Percentiles rank a stretch among this genome's conserved stretches.
phyloP scores from a whole-genome alignment of 805 yeast species.

The Yamadazyma sp. region DNA sequence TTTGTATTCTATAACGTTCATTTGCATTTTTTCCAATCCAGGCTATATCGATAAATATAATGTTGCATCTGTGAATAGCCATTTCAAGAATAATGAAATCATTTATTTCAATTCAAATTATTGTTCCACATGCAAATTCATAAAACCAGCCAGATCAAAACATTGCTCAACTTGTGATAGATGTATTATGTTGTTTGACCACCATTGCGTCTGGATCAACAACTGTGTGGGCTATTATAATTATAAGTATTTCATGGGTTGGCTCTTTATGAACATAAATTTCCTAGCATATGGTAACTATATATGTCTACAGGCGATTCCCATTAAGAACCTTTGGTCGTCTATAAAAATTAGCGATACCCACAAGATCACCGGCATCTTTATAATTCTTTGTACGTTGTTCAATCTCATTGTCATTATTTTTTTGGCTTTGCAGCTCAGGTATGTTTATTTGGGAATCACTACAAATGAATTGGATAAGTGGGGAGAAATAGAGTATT shows the following conservation, averaged over 20 bases:
- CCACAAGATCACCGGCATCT: constrained; percentile 39
- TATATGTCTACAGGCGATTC: constrained; percentile 26
- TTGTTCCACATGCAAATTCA: constrained; percentile 47
- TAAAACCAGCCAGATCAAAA: constrained; percentile 60
- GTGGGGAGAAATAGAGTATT: constrained; percentile 63
- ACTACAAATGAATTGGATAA: constrained; percentile 74
- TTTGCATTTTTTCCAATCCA: constrained; percentile 42
- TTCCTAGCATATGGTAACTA: constrained; percentile 41
- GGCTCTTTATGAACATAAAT: constrained; percentile 47
- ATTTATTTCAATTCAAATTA: constrained; percentile 46
- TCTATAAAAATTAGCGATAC: constrained; percentile 23
- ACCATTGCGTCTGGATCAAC: constrained; percentile 65
- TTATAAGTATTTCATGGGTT: constrained; percentile 56
- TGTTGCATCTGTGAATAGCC: constrained; percentile 8
- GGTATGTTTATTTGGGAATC: constrained; percentile 59
- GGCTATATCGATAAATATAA: constrained; percentile 28
- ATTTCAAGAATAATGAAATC: constrained; percentile 45
- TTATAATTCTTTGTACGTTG: constrained; percentile 37
- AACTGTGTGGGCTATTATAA: constrained; percentile 74
- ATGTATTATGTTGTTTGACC: constrained; percentile 52
- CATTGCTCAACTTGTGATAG: constrained; percentile 60
- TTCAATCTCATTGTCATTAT: constrained; percentile 33
- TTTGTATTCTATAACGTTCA: constrained; percentile 32
- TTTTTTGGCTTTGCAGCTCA: constrained; percentile 45
- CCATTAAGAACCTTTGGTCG: constrained; percentile 15